Percentiles rank a stretch among this genome's conserved stretches.
Conservation (phyloP, 2,329 filamentous ascomycete genomes). For the Pseudonectria buxi region DNA sequence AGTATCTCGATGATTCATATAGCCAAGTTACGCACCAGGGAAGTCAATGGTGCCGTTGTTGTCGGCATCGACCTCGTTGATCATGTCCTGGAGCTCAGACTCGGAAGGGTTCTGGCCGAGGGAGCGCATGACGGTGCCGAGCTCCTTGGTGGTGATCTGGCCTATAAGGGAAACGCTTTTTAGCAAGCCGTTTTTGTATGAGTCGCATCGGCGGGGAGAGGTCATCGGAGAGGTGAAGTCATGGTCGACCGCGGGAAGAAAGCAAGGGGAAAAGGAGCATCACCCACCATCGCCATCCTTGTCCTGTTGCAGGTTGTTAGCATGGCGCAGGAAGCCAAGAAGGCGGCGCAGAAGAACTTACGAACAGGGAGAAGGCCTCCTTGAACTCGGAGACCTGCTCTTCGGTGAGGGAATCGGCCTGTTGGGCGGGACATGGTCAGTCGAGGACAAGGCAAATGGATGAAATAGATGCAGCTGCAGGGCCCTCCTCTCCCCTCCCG, state of each 20-base stretch:
- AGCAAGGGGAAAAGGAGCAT: slow-evolving; percentile 11
- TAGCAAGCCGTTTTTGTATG: slow-evolving; percentile 11
- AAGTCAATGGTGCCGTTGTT: slow-evolving; percentile 93
- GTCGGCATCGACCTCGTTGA: slow-evolving; percentile 87
- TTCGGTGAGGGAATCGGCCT: slow-evolving; percentile 98
- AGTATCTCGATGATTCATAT: background rate
- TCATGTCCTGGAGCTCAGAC: slow-evolving; percentile 88
- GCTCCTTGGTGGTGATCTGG: slow-evolving; percentile 87
- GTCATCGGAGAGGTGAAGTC: slow-evolving; percentile 5
- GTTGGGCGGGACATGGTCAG: slow-evolving; percentile 21
- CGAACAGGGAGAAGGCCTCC: slow-evolving; percentile 99
- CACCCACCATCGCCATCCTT: slow-evolving; percentile 86
- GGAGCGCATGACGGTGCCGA: slow-evolving; percentile 86
- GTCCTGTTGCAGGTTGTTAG: slow-evolving; percentile 50
- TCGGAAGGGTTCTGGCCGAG: slow-evolving; percentile 85
- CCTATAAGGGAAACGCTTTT: slow-evolving; percentile 41
- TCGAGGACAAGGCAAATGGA: no score
- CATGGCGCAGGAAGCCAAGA: slow-evolving; percentile 6
- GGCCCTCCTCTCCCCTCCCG: slow-evolving; percentile 21
- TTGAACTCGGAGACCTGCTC: slow-evolving; percentile 99
- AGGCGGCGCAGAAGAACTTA: slow-evolving; percentile 47
- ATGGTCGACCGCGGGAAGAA: slow-evolving; percentile 4
- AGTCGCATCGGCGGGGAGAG: slow-evolving; percentile 4
- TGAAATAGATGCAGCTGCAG: slow-evolving; percentile 12
- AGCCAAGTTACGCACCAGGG: slow-evolving; percentile 54